A percentile compares a stretch with the other conserved stretches of the same genome.
These are phyloP conservation scores for Cercis canadensis DNA, from an alignment of 306 rosid species.

Conservation along the genomic window DNA sequence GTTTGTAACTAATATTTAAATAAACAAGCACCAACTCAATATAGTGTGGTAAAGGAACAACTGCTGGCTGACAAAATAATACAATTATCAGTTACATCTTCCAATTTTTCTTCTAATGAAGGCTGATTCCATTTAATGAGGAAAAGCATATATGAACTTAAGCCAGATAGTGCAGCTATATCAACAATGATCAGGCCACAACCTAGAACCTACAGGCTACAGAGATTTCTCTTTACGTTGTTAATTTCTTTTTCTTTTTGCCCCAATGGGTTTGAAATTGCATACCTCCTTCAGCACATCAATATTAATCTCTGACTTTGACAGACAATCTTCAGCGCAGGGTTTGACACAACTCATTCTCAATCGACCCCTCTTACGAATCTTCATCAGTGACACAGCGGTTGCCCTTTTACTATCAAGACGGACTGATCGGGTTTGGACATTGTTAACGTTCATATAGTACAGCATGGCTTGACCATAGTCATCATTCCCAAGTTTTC, in stretches of 20 bases:
- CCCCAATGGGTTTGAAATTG: conserved; percentile 25
- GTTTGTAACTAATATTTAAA: neutral
- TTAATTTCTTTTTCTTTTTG: conserved; percentile 17
- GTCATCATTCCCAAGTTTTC: conserved; percentile 89
- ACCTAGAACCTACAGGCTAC: conserved; percentile 18
- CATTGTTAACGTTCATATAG: conserved; percentile 77
- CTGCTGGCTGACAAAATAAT: conserved; percentile 7
- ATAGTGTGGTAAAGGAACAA: conserved; percentile 1
- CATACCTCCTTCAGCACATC: conserved; percentile 95
- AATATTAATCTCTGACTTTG: conserved; percentile 74
- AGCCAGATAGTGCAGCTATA: conserved; percentile 19
- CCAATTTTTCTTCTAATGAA: conserved; percentile 10
- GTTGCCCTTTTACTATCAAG: conserved; percentile 71
- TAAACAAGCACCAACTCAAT: conserved; percentile 28
- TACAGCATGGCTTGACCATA: conserved; percentile 83
- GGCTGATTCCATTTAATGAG: neutral
- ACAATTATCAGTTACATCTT: conserved; percentile 3
- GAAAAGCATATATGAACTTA: conserved; percentile 17
- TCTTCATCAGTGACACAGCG: conserved; percentile 75
- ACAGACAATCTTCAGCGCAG: conserved; percentile 88
- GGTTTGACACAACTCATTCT: conserved; percentile 75
- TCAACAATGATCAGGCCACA: conserved; percentile 18
- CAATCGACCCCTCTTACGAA: conserved; percentile 76
- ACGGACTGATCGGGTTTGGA: conserved; percentile 86
- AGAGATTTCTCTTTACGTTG: conserved; percentile 9